Evolutionary conservation across 2,329 filamentous ascomycete species (phyloP).

Genomic region (Furcasterigmium furcatum): DNA sequence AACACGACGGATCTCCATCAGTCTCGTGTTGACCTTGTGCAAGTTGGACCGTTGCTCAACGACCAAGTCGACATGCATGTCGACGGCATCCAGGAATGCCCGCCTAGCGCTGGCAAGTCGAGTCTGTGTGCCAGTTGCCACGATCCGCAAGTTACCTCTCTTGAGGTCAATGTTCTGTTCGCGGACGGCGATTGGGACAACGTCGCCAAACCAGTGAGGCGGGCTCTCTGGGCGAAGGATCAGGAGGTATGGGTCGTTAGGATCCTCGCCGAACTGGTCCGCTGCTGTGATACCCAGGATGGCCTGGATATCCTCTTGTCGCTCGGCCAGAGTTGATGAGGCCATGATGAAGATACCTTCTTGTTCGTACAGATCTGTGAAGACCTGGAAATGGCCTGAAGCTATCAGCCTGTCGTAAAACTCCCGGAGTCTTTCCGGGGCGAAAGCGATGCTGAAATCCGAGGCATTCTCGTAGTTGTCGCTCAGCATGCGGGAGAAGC

Average conservation of each 20-base stretch:
- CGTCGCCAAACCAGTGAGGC: constrained; percentile 78
- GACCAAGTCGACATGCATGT: constrained; percentile 81
- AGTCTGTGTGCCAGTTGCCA: constrained; percentile 81
- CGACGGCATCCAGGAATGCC: constrained; percentile 73
- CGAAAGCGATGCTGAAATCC: constrained; percentile 83
- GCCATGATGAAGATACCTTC: constrained; percentile 82
- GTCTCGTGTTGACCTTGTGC: constrained; percentile 82
- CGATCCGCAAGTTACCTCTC: constrained; percentile 78
- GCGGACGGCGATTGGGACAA: constrained; percentile 67
- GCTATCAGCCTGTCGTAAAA: constrained; percentile 78
- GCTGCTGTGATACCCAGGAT: constrained; percentile 71
- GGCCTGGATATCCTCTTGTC: constrained; percentile 77
- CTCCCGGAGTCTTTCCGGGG: constrained; percentile 64
- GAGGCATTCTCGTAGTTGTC: constrained; percentile 96
- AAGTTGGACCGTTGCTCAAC: constrained; percentile 93
- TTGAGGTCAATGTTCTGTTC: constrained; percentile 84
- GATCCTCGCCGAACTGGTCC: constrained; percentile 62
- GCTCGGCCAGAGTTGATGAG: constrained; percentile 71
- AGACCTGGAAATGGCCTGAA: constrained; percentile 84
- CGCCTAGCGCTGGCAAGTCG: constrained; percentile 76
- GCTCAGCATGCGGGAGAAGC: constrained; percentile 86
- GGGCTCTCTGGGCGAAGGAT: constrained; percentile 78
- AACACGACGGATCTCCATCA: constrained; percentile 93
- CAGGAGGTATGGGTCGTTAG: constrained; percentile 78
- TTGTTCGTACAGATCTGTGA: constrained; percentile 65